Base-by-base conservation (phyloP, 345 rosid genomes). In the Aquilaria yunnanensis region DNA sequence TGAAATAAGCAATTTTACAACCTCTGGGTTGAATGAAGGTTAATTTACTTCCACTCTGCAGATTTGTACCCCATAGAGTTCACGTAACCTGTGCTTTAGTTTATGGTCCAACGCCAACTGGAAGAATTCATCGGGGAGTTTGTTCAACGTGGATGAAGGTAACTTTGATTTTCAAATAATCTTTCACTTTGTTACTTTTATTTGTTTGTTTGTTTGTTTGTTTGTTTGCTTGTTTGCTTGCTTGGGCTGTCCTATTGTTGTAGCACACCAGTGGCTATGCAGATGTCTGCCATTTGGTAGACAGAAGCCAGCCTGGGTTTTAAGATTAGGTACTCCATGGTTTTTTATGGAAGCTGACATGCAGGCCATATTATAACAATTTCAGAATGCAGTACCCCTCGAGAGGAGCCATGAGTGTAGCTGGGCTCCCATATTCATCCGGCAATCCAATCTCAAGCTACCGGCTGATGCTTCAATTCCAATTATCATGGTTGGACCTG, bases 11-110 rank as follows among this genome's bases (percentile, higher is more conserved):
- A 23, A 23, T 23, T 23, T 23, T 23, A 23, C 23, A 23, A 23
- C 23, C 23, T 23, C 23, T 23, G 23, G 23, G 23, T 23, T 23
- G 23, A 23, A 23, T 23, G 23, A 23, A 23, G 23, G 23, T 23
- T 23, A 23, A 23, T 23, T 23, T 23, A 23, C 23, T 23, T 23
- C 23, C 23, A 23, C 23, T 23, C 23, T 23, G 23, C 23, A 23
- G 23, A 69, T 78, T 67, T 54, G 63, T 54, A 37, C 86, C 89
- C 30, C 69, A 83, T 16, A 91, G 85, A 70, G 87, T 94, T 74
- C 97, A 94, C 53, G 97, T 91, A 31, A 91, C 99, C n/a, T 94
- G 99, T 85, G 97, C 97, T 5, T 67, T 94, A 55, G 97, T 94
- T 67, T 65, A 77, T 75, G 99, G 87, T 67, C 86, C 85, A 68